Conservation (phyloP, 306 rosid genomes). For the Morella rubra region DNA sequence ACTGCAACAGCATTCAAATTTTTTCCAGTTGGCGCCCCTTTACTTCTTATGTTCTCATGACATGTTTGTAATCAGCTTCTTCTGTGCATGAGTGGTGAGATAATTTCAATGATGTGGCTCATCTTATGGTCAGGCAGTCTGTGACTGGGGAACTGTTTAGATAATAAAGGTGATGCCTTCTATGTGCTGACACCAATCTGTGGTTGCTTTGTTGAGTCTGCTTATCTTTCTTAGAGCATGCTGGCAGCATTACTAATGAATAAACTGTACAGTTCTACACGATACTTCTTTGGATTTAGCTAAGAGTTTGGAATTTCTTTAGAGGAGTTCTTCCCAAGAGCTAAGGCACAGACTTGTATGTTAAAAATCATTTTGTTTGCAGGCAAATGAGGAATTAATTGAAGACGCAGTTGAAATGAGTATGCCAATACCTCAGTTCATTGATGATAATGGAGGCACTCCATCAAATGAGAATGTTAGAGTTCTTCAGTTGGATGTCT, state of each 20-base stretch:
- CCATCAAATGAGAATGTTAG: slow-evolving; percentile 27
- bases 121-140: background rate
- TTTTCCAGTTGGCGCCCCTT: background rate
- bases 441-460: slow-evolving; percentile 30
- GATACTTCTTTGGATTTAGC: background rate
- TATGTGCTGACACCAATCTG: slow-evolving; percentile 10
- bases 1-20: background rate
- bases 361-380: slow-evolving; percentile 25
- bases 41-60: background rate
- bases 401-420: slow-evolving; percentile 24
- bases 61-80: background rate
- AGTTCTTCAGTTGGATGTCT: slow-evolving; percentile 34
- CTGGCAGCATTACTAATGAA: background rate
- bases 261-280: background rate
- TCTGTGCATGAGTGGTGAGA: background rate
- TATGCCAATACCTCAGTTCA: slow-evolving; percentile 29
- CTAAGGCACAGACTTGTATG: background rate
- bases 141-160: slow-evolving; percentile 8
- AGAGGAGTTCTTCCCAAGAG: background rate
- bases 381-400: slow-evolving; percentile 45
- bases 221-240: background rate
- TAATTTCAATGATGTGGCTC: background rate
- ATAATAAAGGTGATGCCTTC: slow-evolving; percentile 8
- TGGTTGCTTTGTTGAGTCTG: slow-evolving; percentile 19
- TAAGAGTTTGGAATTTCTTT: background rate